Conservation (phyloP, 2,329 filamentous ascomycete genomes). For the Metarhizium guizhouense region DNA sequence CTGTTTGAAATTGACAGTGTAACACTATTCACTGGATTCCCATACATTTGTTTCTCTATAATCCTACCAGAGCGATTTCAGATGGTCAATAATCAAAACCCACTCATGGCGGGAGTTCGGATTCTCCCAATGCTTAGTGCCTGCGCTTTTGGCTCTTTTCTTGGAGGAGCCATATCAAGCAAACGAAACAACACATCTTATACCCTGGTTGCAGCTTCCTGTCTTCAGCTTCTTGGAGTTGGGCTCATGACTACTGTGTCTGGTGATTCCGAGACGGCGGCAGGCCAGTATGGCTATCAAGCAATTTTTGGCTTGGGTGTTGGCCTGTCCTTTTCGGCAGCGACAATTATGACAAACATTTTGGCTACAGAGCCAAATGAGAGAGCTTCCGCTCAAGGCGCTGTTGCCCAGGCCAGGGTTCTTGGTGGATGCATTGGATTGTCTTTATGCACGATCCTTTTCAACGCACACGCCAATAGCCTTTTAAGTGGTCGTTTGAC, state of each 20-base stretch:
- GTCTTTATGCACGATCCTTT: slow-evolving; percentile 48
- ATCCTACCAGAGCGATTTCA: slow-evolving; percentile 52
- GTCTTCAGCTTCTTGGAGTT: slow-evolving; percentile 43
- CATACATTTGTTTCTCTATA: slow-evolving; percentile 49
- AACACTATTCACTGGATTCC: slow-evolving; percentile 47
- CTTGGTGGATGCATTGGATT: slow-evolving; percentile 52
- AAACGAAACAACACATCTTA: slow-evolving; percentile 44
- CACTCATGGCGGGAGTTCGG: slow-evolving; percentile 46
- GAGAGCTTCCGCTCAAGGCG: slow-evolving; percentile 49
- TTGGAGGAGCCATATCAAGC: slow-evolving; percentile 44
- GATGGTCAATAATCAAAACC: slow-evolving; percentile 44
- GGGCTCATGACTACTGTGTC: slow-evolving; percentile 39
- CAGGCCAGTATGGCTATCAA: slow-evolving; percentile 44
- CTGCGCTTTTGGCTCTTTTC: slow-evolving; percentile 47
- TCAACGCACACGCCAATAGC: slow-evolving; percentile 35
- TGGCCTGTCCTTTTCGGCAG: slow-evolving; percentile 47
- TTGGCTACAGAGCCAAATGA: slow-evolving; percentile 37
- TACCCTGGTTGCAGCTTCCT: slow-evolving; percentile 39
- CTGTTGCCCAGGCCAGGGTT: slow-evolving; percentile 50
- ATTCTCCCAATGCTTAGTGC: slow-evolving; percentile 49
- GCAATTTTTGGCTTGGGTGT: slow-evolving; percentile 50
- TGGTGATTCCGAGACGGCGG: slow-evolving; percentile 21
- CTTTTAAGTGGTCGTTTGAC: slow-evolving; percentile 28
- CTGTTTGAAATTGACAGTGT: slow-evolving; percentile 26
- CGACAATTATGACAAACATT: slow-evolving; percentile 49